Base-by-base conservation (phyloP, 2,329 filamentous ascomycete species). In the Paecilomyces fulvus region DNA sequence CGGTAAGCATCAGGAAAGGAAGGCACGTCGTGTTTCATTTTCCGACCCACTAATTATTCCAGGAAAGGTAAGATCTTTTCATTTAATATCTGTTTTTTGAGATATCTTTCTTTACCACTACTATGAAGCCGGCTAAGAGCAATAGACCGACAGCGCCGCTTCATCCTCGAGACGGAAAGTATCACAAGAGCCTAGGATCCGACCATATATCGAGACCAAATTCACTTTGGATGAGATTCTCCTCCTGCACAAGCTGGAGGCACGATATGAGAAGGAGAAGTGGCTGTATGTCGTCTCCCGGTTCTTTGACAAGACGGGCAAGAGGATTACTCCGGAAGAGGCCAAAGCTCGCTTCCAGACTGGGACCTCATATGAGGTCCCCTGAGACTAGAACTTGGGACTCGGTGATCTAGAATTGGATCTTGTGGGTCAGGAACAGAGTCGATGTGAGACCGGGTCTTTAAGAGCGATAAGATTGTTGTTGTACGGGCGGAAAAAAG, bases 251-350 rank as follows among this genome's bases (percentile, higher is more conserved):
- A 65, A 70, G 23, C 69, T 81, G 23, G 66, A 79, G 43, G 67
- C 70, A 54, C 67, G 71, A 50, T 79, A 79, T 60, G 65, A 73
- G 54, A 64, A 68, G 31, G 64, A 73, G 60, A 73, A 74, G 48
- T 82, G 79, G 79, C 59, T 75, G 12, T 65, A 75, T 4, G 67
- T 82, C 1, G 75, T 76, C 51, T 75, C 73, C 53, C 67, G 69
- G 23, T 81, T 81, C 68, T 75, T 69, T 55, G 77, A 80, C 55
- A 73, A 73, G 65, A 82, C 78, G 1, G 79, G 79, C 1, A 69
- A 77, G 46, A 66, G 69, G 3, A 61, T 81, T 25, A 69, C 73
- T 59, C 70, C 75, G 0, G 70, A 76, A 3, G 70, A 76, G 54
- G 66, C 65, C 14, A 67, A 61, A 56, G 59, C 62, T 43, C 56